A percentile compares a stretch with the other conserved stretches of the same genome.
These are phyloP conservation scores for Spathaspora sp. DNA, from an alignment of 1,139 yeast species.

Conservation along the genomic window DNA sequence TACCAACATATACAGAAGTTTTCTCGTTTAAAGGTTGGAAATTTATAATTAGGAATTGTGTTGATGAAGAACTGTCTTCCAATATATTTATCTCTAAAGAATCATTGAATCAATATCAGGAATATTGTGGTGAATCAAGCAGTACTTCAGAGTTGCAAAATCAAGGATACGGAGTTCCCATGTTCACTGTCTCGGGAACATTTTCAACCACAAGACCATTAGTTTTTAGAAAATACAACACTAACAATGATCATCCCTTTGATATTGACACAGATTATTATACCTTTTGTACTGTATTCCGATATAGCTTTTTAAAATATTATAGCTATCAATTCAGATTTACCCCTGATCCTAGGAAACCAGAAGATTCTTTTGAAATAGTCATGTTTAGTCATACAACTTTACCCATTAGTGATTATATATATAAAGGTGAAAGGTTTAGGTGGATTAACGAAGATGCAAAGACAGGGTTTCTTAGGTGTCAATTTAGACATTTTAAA, in stretches of 20 bases:
- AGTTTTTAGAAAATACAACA: conserved; percentile 11
- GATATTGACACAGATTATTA: conserved; percentile 12
- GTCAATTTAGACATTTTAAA: conserved; percentile 10
- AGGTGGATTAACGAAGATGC: conserved; percentile 15
- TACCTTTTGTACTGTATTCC: conserved; percentile 11
- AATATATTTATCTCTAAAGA: neutral
- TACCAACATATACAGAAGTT: neutral
- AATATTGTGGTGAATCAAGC: neutral
- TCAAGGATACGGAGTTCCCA: conserved; percentile 13
- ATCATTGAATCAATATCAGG: neutral
- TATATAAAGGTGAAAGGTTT: conserved; percentile 11
- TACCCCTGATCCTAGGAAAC: conserved; percentile 10
- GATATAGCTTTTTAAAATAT: conserved; percentile 10
- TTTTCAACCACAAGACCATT: conserved; percentile 8
- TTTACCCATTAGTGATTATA: conserved; percentile 14
- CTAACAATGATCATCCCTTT: conserved; percentile 10
- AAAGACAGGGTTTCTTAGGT: conserved; percentile 5
- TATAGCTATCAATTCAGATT: conserved; percentile 12
- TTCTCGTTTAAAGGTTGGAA: neutral
- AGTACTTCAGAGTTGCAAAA: conserved; percentile 5
- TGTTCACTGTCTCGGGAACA: conserved; percentile 11
- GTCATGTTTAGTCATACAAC: conserved; percentile 12
- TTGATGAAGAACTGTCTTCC: neutral
- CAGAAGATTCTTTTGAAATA: conserved; percentile 8
- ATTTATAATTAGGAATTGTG: neutral